These are phyloP conservation scores for Trichoderma koningiopsis DNA, from an alignment of 2,329 filamentous ascomycete genomes.

Conservation along the genomic window DNA sequence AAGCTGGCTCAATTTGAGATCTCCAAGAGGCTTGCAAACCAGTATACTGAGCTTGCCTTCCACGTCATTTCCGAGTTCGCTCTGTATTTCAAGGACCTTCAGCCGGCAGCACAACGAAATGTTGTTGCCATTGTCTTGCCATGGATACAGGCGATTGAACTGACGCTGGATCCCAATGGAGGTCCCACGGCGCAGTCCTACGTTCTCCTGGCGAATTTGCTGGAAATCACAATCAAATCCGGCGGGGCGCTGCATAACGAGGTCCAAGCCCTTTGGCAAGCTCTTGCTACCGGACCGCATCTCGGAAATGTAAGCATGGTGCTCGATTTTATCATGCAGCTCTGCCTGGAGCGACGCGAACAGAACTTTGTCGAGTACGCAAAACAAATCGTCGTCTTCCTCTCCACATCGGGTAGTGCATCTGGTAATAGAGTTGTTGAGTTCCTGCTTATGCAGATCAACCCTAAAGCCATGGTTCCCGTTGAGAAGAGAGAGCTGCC, in stretches of 20 bases:
- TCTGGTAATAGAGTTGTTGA: slow-evolving; percentile 90
- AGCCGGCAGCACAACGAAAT: slow-evolving; percentile 82
- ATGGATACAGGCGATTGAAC: slow-evolving; percentile 93
- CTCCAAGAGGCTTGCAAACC: slow-evolving; percentile 83
- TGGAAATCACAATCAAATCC: slow-evolving; percentile 94
- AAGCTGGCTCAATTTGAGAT: slow-evolving; percentile 97
- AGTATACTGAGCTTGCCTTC: slow-evolving; percentile 87
- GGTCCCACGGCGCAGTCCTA: slow-evolving; percentile 90
- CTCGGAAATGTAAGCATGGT: slow-evolving; percentile 92
- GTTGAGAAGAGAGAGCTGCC: slow-evolving; percentile 75
- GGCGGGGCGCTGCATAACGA: slow-evolving; percentile 90
- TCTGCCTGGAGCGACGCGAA: slow-evolving; percentile 90
- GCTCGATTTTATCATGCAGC: slow-evolving; percentile 91
- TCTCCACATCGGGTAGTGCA: slow-evolving; percentile 76
- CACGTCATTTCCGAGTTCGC: slow-evolving; percentile 96
- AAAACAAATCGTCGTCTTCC: slow-evolving; percentile 95
- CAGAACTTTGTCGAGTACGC: slow-evolving; percentile 98
- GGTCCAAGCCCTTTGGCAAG: slow-evolving; percentile 96
- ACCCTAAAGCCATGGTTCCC: slow-evolving; percentile 94
- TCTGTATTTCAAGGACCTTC: slow-evolving; percentile 84
- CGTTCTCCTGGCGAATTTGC: slow-evolving; percentile 89
- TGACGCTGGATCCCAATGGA: slow-evolving; percentile 88
- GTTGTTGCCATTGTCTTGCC: slow-evolving; percentile 92
- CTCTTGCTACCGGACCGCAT: slow-evolving; percentile 87
- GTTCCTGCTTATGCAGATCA: slow-evolving; percentile 87